Base-by-base conservation (phyloP, 1,284 basidiomycete genomes). In the Cryptococcus sp. region DNA sequence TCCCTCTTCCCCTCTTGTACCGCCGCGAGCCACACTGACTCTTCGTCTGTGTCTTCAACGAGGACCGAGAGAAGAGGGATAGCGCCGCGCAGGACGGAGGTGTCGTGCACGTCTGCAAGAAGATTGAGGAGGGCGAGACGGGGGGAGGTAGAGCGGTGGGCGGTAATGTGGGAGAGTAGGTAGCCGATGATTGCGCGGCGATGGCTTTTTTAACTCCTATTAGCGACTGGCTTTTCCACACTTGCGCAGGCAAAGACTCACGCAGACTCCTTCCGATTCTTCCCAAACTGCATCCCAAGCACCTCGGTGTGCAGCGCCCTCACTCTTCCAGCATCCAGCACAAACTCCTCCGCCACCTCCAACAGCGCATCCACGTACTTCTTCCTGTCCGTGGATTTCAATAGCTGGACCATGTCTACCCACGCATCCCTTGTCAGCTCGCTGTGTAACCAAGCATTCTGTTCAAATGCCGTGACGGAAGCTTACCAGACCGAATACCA, bases 131-230 rank as follows among this genome's bases (percentile, higher is more conserved):
- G 75, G 8, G 78, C 73, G 13, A 83, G 72, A 53, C 85, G 84
- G 37, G 83, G 80, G 0, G 68, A 58, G 4, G 82, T 72, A 6
- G 83, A 72, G 4, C 80, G 77, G 69, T 88, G 84, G 5, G 83
- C 83, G 38, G 84, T 81, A 49, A 87, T 80, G 72, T 98, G 95
- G 2, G 93, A 95, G 15, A 90, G 76, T 1, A 97, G 73, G 76
- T 83, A 95, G 70, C 87, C 91, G 38, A 91, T 70, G 46, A 93
- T 79, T 12, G 85, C 83, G 59, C 85, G 84, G 67, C 87, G 90
- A 75, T 87, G 86, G 54, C 88, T 91, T 55, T 40, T 18, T n/a
- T 55, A 28, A 45, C 15, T 51, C 18, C 13, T 16, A 8, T 23
- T 11, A n/a, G 13, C 23, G 13, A 13, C 7, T 8, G 9, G 15